Evolutionary conservation across 345 rosid species (phyloP), one percentile per base, ranked within the genome.

Genomic region (Clausena lansium): DNA sequence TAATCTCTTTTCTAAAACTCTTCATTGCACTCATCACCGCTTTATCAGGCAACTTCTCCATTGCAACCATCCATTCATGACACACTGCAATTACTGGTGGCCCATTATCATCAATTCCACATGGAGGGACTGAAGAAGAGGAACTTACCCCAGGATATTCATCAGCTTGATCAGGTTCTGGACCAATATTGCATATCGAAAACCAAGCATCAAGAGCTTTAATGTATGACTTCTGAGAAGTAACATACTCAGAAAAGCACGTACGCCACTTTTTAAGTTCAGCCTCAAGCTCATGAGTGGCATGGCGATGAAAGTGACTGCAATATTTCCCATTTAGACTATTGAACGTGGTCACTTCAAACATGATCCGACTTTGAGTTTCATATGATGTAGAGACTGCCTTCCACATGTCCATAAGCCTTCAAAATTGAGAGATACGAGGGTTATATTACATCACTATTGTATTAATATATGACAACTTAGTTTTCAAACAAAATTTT

Each of bases 191-290:
- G 80, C 81, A 83, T 71, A 77, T 77, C 30, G 79, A 79, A 38
- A 88, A 74, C 91, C 91, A 88, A 32, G 81, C 75, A 14, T 75
- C 17, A n/a, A 88, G 82, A 19, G 89, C 83, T 79, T 84, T 83
- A 65, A 88, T 77, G 66, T 88, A 88, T 41, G 83, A 72, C 73
- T 81, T 86, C 64, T 84, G 89, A 9, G 84, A 55, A 55, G 87
- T 36, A 8, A 84, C 68, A 76, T 79, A 84, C 6, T 73, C 62
- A 17, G 72, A 20, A 32, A 88, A 88, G 79, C 81, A 81, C 52
- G 73, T 32, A n/a, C 70, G 73, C 89, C 91, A 88, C 30, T 76
- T 81, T 47, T 74, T 78, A 69, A 86, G 71, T 52, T 81, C 89
- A 57, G 84, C 86, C 74, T 70, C 84, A 30, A 88, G 83, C 80